A percentile compares a stretch with the other conserved stretches of the same genome.
Conservation (phyloP, 768 basidiomycete species). For the Hypholoma fasciculare region DNA sequence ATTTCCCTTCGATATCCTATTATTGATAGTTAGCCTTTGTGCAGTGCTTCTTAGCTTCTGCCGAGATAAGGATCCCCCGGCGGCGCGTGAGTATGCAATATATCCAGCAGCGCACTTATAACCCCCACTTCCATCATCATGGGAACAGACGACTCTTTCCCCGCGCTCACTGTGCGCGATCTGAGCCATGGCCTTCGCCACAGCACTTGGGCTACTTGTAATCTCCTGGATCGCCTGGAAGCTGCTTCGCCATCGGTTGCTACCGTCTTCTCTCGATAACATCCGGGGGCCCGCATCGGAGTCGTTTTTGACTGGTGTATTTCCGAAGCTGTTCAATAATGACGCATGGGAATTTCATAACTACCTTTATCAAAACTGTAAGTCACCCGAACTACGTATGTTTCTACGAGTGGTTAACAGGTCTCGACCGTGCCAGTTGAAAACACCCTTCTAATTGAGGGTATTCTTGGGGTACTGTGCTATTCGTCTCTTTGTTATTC, state of each 20-base stretch:
- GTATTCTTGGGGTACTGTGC: slow-evolving; percentile 30
- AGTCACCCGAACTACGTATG: not conserved
- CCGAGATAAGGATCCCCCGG: too few species aligned
- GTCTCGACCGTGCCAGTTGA: slow-evolving; percentile 23
- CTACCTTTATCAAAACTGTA: slow-evolving; percentile 32
- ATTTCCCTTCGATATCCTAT: too few species aligned
- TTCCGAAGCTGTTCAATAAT: slow-evolving; percentile 26
- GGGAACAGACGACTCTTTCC: too few species aligned
- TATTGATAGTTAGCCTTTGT: too few species aligned
- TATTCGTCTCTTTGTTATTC: not conserved
- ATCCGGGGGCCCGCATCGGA: slow-evolving; percentile 37
- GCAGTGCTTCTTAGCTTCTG: too few species aligned
- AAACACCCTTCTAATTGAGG: slow-evolving; percentile 30
- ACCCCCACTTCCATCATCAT: too few species aligned
- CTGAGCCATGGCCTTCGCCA: not conserved
- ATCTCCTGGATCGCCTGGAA: not conserved
- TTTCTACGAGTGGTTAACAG: too few species aligned
- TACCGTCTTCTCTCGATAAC: slow-evolving; percentile 17
- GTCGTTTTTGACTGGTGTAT: slow-evolving; percentile 33
- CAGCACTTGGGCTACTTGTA: not conserved
- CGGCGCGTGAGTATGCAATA: too few species aligned
- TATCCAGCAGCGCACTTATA: too few species aligned
- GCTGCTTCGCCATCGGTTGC: not conserved
- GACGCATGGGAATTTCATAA: slow-evolving; percentile 39
- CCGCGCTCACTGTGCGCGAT: too few species aligned